Percentiles rank a stretch among this genome's conserved stretches.
phyloP scores from a whole-genome alignment of 352 stramenopile species.

The Globisporangium yorkense region DNA sequence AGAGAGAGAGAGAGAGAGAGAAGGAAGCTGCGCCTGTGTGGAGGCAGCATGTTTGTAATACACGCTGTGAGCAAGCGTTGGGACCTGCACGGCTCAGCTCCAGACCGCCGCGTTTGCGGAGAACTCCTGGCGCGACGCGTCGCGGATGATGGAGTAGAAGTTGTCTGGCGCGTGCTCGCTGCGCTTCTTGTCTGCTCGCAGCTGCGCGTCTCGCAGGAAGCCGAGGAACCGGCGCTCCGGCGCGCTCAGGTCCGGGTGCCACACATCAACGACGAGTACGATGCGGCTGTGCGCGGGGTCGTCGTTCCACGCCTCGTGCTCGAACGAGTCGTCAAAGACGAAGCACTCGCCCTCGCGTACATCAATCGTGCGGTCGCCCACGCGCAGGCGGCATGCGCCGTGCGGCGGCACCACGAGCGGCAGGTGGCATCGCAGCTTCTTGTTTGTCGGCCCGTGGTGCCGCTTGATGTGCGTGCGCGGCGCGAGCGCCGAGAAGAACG shows the following conservation, averaged over 20 bases:
- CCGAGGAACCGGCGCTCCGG: slow-evolving; percentile 89
- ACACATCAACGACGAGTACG: slow-evolving; percentile 93
- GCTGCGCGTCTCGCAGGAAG: slow-evolving; percentile 63
- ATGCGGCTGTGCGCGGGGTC: slow-evolving; percentile 78
- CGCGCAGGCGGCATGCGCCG: slow-evolving; percentile 51
- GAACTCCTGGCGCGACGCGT: slow-evolving; percentile 23
- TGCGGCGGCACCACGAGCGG: slow-evolving; percentile 72
- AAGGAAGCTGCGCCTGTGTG: no score
- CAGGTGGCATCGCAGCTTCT: slow-evolving; percentile 88
- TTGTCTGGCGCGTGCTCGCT: slow-evolving; percentile 36
- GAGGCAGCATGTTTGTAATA: neutral
- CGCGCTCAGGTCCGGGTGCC: slow-evolving; percentile 90
- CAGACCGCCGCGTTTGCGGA: neutral
- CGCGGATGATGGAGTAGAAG: slow-evolving; percentile 72
- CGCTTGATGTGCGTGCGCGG: slow-evolving; percentile 72
- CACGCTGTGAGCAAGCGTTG: neutral
- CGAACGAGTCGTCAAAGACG: slow-evolving; percentile 98
- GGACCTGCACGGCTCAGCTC: slow-evolving; percentile 1
- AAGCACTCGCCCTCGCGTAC: slow-evolving; percentile 90
- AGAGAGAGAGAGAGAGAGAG: neutral
- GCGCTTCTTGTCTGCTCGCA: slow-evolving; percentile 53
- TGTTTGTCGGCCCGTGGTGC: slow-evolving; percentile 89
- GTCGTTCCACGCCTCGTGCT: slow-evolving; percentile 98
- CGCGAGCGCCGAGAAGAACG: slow-evolving; percentile 85
- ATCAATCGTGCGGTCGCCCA: slow-evolving; percentile 55